Conservation (phyloP, 2,329 filamentous ascomycete species). For the Polytolypa hystricis region DNA sequence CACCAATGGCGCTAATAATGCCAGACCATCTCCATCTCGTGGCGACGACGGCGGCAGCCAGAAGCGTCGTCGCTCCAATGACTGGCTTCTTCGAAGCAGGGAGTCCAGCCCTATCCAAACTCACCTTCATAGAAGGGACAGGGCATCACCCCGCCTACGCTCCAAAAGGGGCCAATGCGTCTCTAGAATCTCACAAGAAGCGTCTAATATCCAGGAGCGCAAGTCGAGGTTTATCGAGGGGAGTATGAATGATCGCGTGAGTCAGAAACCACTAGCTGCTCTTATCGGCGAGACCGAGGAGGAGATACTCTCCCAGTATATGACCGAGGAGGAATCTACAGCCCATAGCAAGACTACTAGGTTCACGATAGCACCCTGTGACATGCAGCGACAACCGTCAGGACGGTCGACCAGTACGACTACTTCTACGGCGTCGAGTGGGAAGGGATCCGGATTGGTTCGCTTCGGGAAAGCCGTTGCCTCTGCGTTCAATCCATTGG, state of each 20-base stretch:
- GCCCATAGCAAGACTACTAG: not conserved
- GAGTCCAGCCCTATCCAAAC: constrained; percentile 4
- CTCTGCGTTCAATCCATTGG: constrained; percentile 43
- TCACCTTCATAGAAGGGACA: constrained; percentile 2
- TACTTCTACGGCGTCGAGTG: constrained; percentile 4
- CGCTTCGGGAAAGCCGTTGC: constrained; percentile 45
- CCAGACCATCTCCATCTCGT: not conserved
- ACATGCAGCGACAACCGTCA: no score
- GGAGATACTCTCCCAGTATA: constrained; percentile 2
- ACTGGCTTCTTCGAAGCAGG: constrained; percentile 30
- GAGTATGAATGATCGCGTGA: constrained; percentile 74
- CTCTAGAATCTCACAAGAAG: constrained; percentile 7
- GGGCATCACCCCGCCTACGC: constrained; percentile 3
- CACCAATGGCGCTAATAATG: not conserved
- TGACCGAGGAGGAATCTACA: constrained; percentile 5
- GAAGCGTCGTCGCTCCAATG: constrained; percentile 34
- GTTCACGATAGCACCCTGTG: not conserved
- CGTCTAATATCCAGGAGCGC: constrained; percentile 35
- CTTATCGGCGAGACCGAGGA: constrained; percentile 43
- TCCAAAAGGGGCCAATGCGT: constrained; percentile 6
- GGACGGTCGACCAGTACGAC: constrained; percentile 1
- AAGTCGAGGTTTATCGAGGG: constrained; percentile 60
- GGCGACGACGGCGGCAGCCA: not conserved
- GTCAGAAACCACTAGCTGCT: constrained; percentile 56
- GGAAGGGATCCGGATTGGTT: constrained; percentile 39